Conservation (phyloP, 192 early-diverging fungal genomes). For the Umbelopsis sp. region DNA sequence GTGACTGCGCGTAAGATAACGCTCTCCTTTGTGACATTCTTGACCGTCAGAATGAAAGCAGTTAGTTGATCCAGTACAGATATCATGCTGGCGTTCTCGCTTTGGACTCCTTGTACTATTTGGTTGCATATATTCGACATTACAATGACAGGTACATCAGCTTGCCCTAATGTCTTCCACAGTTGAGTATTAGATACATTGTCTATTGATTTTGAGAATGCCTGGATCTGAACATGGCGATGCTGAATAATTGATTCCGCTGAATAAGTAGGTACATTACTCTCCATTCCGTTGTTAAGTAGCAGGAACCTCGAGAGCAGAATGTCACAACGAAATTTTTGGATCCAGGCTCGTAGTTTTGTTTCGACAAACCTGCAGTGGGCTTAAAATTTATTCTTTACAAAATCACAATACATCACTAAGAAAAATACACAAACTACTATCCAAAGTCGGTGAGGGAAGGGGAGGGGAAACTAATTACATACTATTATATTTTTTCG, state of each 20-base stretch:
- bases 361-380: not conserved
- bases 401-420: too few relatives aligned
- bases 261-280: not conserved
- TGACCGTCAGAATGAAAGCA: not conserved
- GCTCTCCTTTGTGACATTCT: not conserved
- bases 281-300: not conserved
- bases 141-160: not conserved
- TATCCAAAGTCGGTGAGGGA: not conserved
- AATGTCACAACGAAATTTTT: too few relatives aligned
- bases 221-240: conserved; percentile 11
- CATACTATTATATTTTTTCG: not conserved
- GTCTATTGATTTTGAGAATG: not conserved
- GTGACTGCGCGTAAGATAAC: not conserved
- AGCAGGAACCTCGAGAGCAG: not conserved
- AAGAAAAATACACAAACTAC: not conserved
- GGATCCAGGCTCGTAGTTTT: not conserved
- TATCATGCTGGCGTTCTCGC: not conserved
- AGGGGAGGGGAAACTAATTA: not conserved
- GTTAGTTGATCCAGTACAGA: not conserved
- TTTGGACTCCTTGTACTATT: not conserved
- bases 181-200: not conserved
- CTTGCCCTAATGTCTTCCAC: not conserved
- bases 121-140: not conserved
- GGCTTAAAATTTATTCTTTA: not conserved
- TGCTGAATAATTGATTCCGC: conserved; percentile 2